Evolutionary conservation across 2,329 filamentous ascomycete species (phyloP).

Genomic region (Pseudofabraea citricarpa): DNA sequence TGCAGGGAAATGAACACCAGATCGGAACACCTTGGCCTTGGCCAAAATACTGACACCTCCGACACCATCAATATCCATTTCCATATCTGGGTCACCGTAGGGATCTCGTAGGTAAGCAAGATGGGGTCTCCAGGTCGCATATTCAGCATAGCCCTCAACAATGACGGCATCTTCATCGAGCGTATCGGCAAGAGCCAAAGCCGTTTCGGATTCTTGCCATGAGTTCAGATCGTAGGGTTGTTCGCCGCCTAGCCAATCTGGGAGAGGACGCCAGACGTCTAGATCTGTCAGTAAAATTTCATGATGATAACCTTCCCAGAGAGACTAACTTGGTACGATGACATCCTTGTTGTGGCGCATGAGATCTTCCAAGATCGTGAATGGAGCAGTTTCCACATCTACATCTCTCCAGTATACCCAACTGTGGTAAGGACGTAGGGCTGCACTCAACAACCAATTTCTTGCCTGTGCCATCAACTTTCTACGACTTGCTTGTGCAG

Average conservation of each 20-base stretch:
- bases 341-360: constrained; percentile 99
- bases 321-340: constrained; percentile 86
- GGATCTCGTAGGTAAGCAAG: constrained; percentile 94
- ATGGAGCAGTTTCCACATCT: constrained; percentile 94
- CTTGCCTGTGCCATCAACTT: constrained; percentile 98
- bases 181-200: constrained; percentile 85
- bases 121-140: constrained; percentile 96
- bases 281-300: neutral
- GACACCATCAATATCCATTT: constrained; percentile 98
- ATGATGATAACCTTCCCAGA: constrained; percentile 4
- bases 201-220: constrained; percentile 98
- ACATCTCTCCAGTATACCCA: constrained; percentile 99
- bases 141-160: constrained; percentile 97
- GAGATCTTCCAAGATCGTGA: constrained; percentile 92
- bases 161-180: constrained; percentile 98
- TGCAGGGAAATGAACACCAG: constrained; percentile 93
- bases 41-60: constrained; percentile 96
- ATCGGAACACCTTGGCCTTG: constrained; percentile 91
- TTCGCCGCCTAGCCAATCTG: constrained; percentile 97
- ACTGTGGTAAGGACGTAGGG: constrained; percentile 88
- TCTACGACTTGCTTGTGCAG: constrained; percentile 85
- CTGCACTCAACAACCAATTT: constrained; percentile 94
- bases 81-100: constrained; percentile 97
- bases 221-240: constrained; percentile 98
- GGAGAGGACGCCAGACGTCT: constrained; percentile 98